A percentile compares a stretch with the other conserved stretches of the same genome.
Conservation (phyloP, 352 stramenopile species). For the Globisporangium okanoganense region DNA sequence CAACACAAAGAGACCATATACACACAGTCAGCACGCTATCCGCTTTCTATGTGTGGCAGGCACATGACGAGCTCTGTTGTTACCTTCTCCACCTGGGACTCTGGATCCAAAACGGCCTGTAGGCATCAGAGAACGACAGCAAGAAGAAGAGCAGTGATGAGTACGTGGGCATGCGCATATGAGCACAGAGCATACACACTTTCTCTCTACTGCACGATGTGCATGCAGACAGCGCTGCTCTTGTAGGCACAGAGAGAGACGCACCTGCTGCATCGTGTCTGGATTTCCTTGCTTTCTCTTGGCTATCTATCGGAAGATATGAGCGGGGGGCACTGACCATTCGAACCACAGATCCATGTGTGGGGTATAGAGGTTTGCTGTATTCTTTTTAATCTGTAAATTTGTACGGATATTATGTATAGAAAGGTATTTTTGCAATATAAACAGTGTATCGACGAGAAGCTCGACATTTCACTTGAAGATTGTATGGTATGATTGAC, state of each 20-base stretch:
- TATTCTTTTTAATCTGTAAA: neutral
- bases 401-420: neutral
- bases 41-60: neutral
- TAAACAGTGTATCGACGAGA: neutral
- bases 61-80: neutral
- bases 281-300: neutral
- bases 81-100: conserved; percentile 83
- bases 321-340: neutral
- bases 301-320: conserved; percentile 2
- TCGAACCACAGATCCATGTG: neutral
- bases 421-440: neutral
- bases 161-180: neutral
- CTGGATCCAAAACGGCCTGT: conserved; percentile 68
- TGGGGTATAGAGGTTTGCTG: neutral
- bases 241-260: neutral
- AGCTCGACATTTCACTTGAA: neutral
- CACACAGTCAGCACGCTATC: neutral
- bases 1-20: neutral
- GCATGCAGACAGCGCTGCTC: neutral
- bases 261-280: conserved; percentile 13
- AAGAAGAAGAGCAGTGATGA: neutral
- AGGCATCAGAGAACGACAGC: neutral
- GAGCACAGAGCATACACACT: neutral
- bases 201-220: neutral
- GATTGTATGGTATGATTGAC: neutral